A percentile compares a stretch with the other conserved stretches of the same genome.
Evolutionary conservation across 2,329 filamentous ascomycete species (phyloP).

Genomic region (Talaromyces marneffei): DNA sequence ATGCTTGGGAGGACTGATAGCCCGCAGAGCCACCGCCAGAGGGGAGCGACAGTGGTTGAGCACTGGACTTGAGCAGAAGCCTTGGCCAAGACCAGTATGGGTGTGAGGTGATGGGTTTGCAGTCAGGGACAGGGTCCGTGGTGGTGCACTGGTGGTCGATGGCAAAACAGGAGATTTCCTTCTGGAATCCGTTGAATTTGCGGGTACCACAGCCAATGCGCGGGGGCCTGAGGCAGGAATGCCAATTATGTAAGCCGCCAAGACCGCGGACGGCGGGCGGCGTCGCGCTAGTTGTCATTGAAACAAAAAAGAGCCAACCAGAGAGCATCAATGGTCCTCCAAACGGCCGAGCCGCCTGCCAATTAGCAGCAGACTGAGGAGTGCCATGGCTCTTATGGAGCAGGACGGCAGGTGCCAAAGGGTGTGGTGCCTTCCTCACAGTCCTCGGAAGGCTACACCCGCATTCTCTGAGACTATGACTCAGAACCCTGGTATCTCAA

Average conservation of each 20-base stretch:
- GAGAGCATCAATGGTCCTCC: background rate
- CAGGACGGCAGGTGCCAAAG: too few relatives aligned
- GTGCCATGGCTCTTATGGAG: too few relatives aligned
- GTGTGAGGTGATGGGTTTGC: background rate
- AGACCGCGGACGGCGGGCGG: background rate
- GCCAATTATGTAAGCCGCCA: background rate
- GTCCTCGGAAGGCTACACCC: background rate
- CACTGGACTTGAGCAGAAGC: background rate
- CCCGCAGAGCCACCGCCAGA: background rate
- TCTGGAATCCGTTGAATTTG: constrained; percentile 3
- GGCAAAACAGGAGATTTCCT: background rate
- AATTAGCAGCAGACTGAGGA: background rate
- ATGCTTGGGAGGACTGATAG: background rate
- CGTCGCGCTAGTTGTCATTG: background rate
- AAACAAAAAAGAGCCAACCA: background rate
- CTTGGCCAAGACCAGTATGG: constrained; percentile 1
- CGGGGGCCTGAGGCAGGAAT: background rate
- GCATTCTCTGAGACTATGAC: background rate
- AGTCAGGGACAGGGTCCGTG: background rate
- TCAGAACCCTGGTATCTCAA: too few relatives aligned
- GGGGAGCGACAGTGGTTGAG: background rate
- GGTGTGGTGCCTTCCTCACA: background rate
- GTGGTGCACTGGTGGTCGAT: background rate
- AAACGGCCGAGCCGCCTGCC: background rate
- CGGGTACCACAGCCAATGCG: background rate